Evolutionary conservation across 2,329 filamentous ascomycete genomes (phyloP).

Genomic region (Colletotrichum simmondsii): DNA sequence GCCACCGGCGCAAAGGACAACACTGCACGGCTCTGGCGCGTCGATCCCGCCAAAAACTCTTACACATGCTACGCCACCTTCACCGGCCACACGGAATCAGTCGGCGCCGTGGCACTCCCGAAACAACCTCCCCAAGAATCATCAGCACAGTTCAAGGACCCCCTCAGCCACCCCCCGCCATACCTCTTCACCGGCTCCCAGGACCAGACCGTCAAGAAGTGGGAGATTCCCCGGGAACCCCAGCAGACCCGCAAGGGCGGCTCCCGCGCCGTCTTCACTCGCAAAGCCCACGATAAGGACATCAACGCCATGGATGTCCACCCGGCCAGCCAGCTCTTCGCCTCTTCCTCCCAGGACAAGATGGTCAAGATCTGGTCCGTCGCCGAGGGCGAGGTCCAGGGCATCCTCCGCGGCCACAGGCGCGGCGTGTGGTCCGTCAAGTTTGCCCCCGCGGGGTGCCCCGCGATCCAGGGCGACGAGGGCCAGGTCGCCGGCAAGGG

Average conservation of each 20-base stretch:
- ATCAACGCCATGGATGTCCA: conserved; percentile 95
- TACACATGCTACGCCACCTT: conserved; percentile 86
- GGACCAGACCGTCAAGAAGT: conserved; percentile 94
- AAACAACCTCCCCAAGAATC: conserved; percentile 73
- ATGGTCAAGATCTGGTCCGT: conserved; percentile 97
- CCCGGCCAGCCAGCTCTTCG: conserved; percentile 81
- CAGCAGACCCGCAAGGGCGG: conserved; percentile 61
- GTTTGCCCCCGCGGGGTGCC: conserved; percentile 84
- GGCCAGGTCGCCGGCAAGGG: conserved; percentile 81
- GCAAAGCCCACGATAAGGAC: conserved; percentile 98
- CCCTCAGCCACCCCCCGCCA: conserved; percentile 81
- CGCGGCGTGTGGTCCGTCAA: conserved; percentile 96
- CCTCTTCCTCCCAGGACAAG: conserved; percentile 95
- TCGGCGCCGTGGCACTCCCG: conserved; percentile 89
- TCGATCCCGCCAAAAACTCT: conserved; percentile 80
- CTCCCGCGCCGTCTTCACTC: conserved; percentile 80
- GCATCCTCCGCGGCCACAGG: conserved; percentile 91
- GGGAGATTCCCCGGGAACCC: conserved; percentile 77
- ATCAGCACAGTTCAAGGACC: conserved; percentile 77
- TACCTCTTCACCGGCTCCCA: conserved; percentile 94
- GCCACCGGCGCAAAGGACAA: conserved; percentile 98
- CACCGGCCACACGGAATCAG: conserved; percentile 91
- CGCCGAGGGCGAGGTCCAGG: conserved; percentile 89
- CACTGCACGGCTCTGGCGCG: conserved; percentile 87
- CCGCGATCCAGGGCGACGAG: conserved; percentile 77